Conservation (phyloP, 2,329 filamentous ascomycete genomes). For the Pleurostoma richardsiae region DNA sequence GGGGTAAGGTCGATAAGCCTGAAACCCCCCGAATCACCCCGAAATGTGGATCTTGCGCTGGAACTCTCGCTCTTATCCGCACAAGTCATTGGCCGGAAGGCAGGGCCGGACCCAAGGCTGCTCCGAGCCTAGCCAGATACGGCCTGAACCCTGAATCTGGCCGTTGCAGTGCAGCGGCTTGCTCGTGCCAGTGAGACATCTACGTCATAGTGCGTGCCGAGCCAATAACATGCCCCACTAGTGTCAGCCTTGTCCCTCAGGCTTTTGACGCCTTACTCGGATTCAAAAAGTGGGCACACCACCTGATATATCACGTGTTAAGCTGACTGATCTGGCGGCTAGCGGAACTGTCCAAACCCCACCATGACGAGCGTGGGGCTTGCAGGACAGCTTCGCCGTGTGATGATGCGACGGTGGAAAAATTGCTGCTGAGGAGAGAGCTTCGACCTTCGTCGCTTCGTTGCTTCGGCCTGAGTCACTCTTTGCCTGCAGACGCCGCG, state of each 20-base stretch:
- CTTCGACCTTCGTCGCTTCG: background rate
- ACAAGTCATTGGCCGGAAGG: no score
- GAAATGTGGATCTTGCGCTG: background rate
- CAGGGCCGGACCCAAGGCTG: no score
- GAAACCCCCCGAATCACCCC: background rate
- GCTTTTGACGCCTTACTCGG: no score
- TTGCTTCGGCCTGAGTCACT: background rate
- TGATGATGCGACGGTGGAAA: background rate
- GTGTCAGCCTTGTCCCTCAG: no score
- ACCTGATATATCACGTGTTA: background rate
- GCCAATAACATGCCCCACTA: no score
- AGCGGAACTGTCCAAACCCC: background rate
- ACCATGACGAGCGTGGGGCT: background rate
- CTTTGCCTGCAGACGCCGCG: background rate
- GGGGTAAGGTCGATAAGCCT: conserved; percentile 2
- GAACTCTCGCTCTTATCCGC: conserved; percentile 1
- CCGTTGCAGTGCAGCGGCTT: no score
- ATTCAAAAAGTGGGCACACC: no score
- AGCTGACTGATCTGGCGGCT: background rate
- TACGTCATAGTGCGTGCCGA: no score
- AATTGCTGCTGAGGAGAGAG: background rate
- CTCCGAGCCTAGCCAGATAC: no score
- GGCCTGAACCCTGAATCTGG: no score
- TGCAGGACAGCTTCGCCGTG: background rate
- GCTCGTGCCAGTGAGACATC: no score